Evolutionary conservation across 2,329 filamentous ascomycete species (phyloP).

Genomic region (Fusarium sp.): DNA sequence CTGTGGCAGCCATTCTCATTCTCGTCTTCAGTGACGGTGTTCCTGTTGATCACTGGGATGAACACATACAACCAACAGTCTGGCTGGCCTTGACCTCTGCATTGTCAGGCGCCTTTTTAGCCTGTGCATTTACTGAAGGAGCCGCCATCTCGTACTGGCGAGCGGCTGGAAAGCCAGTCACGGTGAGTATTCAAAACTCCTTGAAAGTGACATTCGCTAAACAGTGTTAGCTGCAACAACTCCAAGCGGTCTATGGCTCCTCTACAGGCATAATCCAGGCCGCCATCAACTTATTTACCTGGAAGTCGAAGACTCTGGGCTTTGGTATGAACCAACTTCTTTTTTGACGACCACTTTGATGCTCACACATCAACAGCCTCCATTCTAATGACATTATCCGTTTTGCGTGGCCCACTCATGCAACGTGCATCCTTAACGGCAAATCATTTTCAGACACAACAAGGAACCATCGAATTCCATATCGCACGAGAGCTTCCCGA

Average conservation of each 20-base stretch:
- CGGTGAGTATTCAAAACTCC: constrained; percentile 6
- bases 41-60: constrained; percentile 35
- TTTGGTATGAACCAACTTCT: constrained; percentile 15
- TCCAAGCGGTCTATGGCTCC: constrained; percentile 38
- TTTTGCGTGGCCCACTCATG: constrained; percentile 38
- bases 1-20: constrained; percentile 31
- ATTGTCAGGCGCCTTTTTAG: constrained; percentile 38
- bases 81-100: constrained; percentile 44
- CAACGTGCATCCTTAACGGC: constrained; percentile 39
- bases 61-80: constrained; percentile 38
- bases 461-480: constrained; percentile 29
- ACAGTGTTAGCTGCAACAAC: constrained; percentile 26
- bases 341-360: not conserved
- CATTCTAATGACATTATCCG: constrained; percentile 40
- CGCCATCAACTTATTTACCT: constrained; percentile 26
- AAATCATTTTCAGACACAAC: constrained; percentile 21
- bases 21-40: constrained; percentile 39
- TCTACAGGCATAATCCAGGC: constrained; percentile 41
- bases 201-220: not conserved
- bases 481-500: constrained; percentile 39
- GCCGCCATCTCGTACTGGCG: constrained; percentile 44
- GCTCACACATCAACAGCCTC: constrained; percentile 23
- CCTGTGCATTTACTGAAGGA: constrained; percentile 38
- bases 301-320: constrained; percentile 36
- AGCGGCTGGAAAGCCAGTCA: constrained; percentile 34